Evolutionary conservation across 768 basidiomycete genomes (phyloP).

Genomic region (Gyrodon lividus): DNA sequence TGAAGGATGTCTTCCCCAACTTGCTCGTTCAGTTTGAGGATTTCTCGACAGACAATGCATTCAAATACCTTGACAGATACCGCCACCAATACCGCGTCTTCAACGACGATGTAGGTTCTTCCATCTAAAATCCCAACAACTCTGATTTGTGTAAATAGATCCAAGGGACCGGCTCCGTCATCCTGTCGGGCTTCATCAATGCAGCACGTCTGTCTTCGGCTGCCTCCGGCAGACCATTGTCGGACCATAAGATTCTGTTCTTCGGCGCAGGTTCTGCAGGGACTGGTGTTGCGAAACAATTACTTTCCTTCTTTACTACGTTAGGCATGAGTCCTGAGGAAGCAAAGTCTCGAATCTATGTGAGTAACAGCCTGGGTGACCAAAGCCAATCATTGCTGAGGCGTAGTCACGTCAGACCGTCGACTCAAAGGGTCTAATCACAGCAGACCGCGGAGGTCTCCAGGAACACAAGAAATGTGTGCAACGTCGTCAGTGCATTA

Average conservation of each 20-base stretch:
- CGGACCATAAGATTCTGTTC: constrained; percentile 57
- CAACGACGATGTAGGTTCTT: constrained; percentile 65
- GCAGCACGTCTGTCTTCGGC: constrained; percentile 61
- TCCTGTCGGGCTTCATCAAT: constrained; percentile 73
- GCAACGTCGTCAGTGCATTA: constrained; percentile 4
- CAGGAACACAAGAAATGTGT: constrained; percentile 76
- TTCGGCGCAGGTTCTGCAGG: constrained; percentile 55
- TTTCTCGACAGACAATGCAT: constrained; percentile 78
- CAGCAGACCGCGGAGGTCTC: constrained; percentile 62
- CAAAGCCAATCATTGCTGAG: constrained; percentile 10
- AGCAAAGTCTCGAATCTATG: constrained; percentile 66
- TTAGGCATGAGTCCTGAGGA: constrained; percentile 64
- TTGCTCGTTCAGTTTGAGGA: constrained; percentile 75
- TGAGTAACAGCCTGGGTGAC: constrained; percentile 31
- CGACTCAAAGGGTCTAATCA: constrained; percentile 76
- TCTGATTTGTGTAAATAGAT: constrained; percentile 37
- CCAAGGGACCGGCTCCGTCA: constrained; percentile 74
- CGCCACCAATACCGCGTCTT: constrained; percentile 57
- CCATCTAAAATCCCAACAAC: neutral
- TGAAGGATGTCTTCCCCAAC: constrained; percentile 61
- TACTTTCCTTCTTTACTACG: constrained; percentile 47
- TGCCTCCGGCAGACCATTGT: constrained; percentile 39
- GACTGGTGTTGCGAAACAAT: constrained; percentile 53
- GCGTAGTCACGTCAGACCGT: constrained; percentile 47
- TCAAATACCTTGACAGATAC: constrained; percentile 67